Evolutionary conservation across 148 eudicot species (phyloP).

Genomic region (Amaranthus palmeri): DNA sequence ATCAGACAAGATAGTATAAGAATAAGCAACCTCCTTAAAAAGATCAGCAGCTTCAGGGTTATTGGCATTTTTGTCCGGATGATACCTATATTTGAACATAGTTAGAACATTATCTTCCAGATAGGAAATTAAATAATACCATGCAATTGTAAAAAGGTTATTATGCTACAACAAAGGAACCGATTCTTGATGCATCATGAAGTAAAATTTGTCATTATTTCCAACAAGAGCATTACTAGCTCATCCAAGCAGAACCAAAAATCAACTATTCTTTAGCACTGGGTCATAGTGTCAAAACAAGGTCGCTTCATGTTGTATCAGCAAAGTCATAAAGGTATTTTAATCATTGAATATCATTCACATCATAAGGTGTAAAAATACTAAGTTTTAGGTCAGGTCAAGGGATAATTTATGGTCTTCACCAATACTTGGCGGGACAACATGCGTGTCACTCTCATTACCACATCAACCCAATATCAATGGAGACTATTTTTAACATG

Average conservation of each 20-base stretch:
- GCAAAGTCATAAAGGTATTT: not conserved
- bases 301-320: not conserved
- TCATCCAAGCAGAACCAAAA: not conserved
- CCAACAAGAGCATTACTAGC: not conserved
- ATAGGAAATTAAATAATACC: conserved; percentile 6
- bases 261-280: not conserved
- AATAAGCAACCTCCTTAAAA: conserved; percentile 94
- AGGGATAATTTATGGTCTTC: no score
- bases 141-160: not conserved
- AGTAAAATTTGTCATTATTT: not conserved
- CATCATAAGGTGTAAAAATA: no score
- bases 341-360: no score
- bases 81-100: conserved; percentile 56
- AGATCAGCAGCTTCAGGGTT: conserved; percentile 95
- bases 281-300: no score
- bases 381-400: no score
- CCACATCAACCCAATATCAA: no score
- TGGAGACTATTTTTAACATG: no score
- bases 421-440: no score
- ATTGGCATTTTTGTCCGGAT: conserved; percentile 93
- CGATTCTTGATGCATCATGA: not conserved
- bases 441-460: no score
- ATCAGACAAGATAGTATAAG: conserved; percentile 83
- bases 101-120: conserved; percentile 21
- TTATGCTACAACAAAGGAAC: not conserved